These are phyloP conservation scores for Aspergillus awamori DNA, from an alignment of 2,329 filamentous ascomycete genomes.

Conservation along the genomic window DNA sequence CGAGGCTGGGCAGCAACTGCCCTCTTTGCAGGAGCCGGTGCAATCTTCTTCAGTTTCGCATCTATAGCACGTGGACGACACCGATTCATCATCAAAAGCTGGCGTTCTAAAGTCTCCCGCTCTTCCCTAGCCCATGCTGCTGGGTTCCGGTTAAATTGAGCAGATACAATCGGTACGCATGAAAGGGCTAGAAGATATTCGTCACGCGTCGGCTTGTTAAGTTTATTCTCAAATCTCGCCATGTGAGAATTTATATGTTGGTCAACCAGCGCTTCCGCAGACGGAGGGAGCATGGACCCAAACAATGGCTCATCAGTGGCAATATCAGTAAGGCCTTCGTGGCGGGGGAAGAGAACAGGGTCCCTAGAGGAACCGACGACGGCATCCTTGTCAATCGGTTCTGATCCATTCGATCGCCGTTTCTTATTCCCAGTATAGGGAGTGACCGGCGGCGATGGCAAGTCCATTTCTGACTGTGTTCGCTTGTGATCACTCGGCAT, in stretches of 20 bases:
- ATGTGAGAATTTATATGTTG: slow-evolving; percentile 49
- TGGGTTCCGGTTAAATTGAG: slow-evolving; percentile 49
- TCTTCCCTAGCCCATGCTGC: slow-evolving; percentile 47
- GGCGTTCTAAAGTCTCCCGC: slow-evolving; percentile 45
- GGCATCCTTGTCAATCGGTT: slow-evolving; percentile 37
- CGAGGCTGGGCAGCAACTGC: slow-evolving; percentile 29
- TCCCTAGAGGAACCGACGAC: slow-evolving; percentile 35
- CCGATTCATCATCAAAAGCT: slow-evolving; percentile 46
- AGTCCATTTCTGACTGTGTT: slow-evolving; percentile 47
- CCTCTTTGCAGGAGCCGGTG: slow-evolving; percentile 42
- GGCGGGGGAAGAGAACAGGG: slow-evolving; percentile 48
- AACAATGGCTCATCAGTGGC: slow-evolving; percentile 47
- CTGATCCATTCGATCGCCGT: slow-evolving; percentile 34
- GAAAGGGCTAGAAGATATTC: slow-evolving; percentile 49
- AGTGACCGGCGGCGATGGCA: slow-evolving; percentile 51
- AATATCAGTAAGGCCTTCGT: slow-evolving; percentile 36
- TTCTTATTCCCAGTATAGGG: slow-evolving; percentile 48
- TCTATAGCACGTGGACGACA: slow-evolving; percentile 34
- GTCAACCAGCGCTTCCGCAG: slow-evolving; percentile 44
- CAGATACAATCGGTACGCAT: slow-evolving; percentile 47
- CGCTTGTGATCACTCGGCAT: slow-evolving; percentile 46
- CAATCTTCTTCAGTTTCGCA: slow-evolving; percentile 44
- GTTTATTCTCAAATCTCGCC: slow-evolving; percentile 44
- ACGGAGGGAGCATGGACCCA: slow-evolving; percentile 36
- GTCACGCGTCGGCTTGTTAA: slow-evolving; percentile 47